Evolutionary conservation across 768 basidiomycete species (phyloP).

Genomic region (Lentinula sp.): DNA sequence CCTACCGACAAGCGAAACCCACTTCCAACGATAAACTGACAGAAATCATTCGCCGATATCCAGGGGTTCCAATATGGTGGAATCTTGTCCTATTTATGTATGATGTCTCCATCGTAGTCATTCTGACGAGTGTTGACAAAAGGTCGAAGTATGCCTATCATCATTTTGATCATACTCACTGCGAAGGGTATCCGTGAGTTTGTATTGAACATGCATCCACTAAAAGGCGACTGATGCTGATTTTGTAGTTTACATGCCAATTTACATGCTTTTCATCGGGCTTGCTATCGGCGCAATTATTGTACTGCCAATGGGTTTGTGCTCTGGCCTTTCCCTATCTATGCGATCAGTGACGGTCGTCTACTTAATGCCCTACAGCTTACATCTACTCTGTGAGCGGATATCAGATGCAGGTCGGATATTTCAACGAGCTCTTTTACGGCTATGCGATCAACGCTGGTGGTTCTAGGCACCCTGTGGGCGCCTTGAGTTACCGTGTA

Average conservation of each 20-base stretch:
- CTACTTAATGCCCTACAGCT: conserved; percentile 4
- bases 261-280: conserved; percentile 19
- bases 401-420: conserved; percentile 13
- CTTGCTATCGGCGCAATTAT: conserved; percentile 16
- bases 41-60: conserved; percentile 18
- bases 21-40: conserved; percentile 15
- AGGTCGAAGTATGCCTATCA: conserved; percentile 9
- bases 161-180: conserved; percentile 14
- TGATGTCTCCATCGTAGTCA: not conserved
- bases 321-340: not conserved
- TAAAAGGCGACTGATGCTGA: not conserved
- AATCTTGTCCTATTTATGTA: conserved; percentile 15
- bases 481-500: conserved; percentile 16
- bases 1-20: not conserved
- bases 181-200: conserved; percentile 13
- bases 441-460: conserved; percentile 18
- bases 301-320: conserved; percentile 8
- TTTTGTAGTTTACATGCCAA: conserved; percentile 13
- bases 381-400: conserved; percentile 18
- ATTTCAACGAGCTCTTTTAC: conserved; percentile 20
- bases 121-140: not conserved
- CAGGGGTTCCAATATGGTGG: conserved; percentile 19
- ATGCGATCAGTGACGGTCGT: no score
- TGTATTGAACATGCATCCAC: not conserved
- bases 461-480: conserved; percentile 18